Evolutionary conservation across 805 yeast species (phyloP).

Genomic region (Komagataella populi): DNA sequence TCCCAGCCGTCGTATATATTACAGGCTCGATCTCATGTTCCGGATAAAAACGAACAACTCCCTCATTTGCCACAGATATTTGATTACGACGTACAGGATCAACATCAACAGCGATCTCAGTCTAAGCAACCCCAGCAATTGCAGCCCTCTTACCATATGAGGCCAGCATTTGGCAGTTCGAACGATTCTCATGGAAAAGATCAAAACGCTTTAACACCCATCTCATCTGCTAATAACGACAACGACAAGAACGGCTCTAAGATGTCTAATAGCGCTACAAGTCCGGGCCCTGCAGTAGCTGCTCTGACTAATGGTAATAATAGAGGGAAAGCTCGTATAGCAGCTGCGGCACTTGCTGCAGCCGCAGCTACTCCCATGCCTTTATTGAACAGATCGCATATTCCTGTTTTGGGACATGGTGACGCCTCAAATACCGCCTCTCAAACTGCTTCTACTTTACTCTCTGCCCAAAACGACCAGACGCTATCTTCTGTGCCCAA

Average conservation of each 20-base stretch:
- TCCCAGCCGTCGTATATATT: neutral
- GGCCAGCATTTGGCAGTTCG: neutral
- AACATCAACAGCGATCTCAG: neutral
- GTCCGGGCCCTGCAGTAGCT: conserved; percentile 25
- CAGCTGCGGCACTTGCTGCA: conserved; percentile 75
- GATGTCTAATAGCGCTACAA: conserved; percentile 8
- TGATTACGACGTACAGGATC: neutral
- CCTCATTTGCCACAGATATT: neutral
- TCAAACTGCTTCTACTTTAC: neutral
- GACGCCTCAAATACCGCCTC: neutral
- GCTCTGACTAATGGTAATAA: conserved; percentile 17
- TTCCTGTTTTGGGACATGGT: neutral
- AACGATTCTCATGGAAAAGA: neutral
- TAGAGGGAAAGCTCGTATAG: conserved; percentile 40
- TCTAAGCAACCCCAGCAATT: neutral
- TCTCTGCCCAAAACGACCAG: neutral
- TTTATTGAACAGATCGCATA: conserved; percentile 8
- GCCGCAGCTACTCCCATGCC: conserved; percentile 73
- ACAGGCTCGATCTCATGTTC: conserved; percentile 4
- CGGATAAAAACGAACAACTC: neutral
- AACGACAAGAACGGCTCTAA: neutral
- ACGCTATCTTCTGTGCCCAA: neutral
- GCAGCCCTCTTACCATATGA: neutral
- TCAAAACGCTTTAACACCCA: neutral
- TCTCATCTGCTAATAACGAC: neutral